Evolutionary conservation across 495 filamentous ascomycete genomes (phyloP).

Genomic region (Ramalina intermedia): DNA sequence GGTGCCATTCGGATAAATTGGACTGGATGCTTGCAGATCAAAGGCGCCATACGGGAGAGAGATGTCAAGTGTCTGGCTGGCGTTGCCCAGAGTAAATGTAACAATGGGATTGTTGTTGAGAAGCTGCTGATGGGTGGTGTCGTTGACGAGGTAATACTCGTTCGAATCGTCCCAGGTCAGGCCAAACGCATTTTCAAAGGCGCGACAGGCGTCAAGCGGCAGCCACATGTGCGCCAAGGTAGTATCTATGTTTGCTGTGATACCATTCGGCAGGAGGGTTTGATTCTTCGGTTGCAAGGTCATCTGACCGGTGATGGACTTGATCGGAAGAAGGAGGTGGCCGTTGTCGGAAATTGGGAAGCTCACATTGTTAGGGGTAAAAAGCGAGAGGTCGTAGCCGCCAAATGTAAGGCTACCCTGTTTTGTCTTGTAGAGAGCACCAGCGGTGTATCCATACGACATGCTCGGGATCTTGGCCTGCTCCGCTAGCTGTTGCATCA

Average conservation of each 20-base stretch:
- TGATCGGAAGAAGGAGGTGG: constrained; percentile 31
- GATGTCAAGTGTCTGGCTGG: constrained; percentile 29
- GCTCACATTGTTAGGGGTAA: constrained; percentile 30
- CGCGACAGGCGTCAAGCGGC: constrained; percentile 31
- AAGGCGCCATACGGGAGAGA: constrained; percentile 38
- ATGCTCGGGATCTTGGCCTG: constrained; percentile 32
- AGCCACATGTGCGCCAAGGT: constrained; percentile 40
- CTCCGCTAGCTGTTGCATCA: constrained; percentile 30
- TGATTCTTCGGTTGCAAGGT: constrained; percentile 1
- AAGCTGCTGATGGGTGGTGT: constrained; percentile 28
- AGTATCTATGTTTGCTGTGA: constrained; percentile 34
- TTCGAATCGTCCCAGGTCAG: constrained; percentile 28
- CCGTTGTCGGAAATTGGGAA: constrained; percentile 35
- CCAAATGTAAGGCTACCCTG: constrained; percentile 42
- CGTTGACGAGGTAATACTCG: constrained; percentile 37
- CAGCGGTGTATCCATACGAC: constrained; percentile 41
- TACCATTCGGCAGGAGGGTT: constrained; percentile 2
- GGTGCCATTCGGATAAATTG: constrained; percentile 20
- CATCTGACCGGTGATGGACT: constrained; percentile 23
- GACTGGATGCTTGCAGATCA: constrained; percentile 25
- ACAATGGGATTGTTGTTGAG: constrained; percentile 32
- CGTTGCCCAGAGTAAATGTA: constrained; percentile 32
- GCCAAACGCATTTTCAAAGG: constrained; percentile 38
- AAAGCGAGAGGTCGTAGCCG: constrained; percentile 40
- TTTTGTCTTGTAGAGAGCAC: constrained; percentile 31